Conservation (phyloP, 139 green algal species). For the Micractinium conductrix region DNA sequence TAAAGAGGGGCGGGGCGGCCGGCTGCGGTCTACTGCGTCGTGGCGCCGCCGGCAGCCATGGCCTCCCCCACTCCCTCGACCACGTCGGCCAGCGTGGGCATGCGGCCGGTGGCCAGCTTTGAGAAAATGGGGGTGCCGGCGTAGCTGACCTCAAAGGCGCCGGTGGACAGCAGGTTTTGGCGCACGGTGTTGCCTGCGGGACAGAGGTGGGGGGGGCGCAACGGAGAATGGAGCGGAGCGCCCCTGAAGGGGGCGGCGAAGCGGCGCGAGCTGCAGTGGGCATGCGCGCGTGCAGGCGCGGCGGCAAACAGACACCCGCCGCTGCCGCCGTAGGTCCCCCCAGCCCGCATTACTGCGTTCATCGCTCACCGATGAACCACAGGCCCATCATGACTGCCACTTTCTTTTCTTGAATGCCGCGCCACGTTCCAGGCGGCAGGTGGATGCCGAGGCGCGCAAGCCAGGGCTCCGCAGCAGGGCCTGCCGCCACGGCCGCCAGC, state of each 20-base stretch:
- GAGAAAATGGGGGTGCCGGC: constrained; percentile 3
- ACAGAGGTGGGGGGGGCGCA: not conserved
- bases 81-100: constrained; percentile 61
- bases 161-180: constrained; percentile 14
- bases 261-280: no score
- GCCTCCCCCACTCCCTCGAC: constrained; percentile 42
- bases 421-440: constrained; percentile 32
- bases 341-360: not conserved
- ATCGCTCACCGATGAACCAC: constrained; percentile 19
- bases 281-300: not conserved
- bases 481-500: constrained; percentile 50
- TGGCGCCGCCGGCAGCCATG: not conserved
- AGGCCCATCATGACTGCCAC: constrained; percentile 7
- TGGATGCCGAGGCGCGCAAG: constrained; percentile 51
- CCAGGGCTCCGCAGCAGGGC: constrained; percentile 43
- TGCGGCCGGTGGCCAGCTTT: constrained; percentile 60
- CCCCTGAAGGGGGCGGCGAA: no score
- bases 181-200: constrained; percentile 9
- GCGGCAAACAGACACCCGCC: not conserved
- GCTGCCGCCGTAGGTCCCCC: not conserved
- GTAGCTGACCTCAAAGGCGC: constrained; percentile 23
- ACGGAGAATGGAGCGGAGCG: no score
- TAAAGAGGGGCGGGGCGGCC: no score
- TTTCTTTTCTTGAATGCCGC: constrained; percentile 46
- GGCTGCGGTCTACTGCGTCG: not conserved